Base-by-base conservation (phyloP, 192 early-diverging fungal genomes). In the Coemansia sp. region DNA sequence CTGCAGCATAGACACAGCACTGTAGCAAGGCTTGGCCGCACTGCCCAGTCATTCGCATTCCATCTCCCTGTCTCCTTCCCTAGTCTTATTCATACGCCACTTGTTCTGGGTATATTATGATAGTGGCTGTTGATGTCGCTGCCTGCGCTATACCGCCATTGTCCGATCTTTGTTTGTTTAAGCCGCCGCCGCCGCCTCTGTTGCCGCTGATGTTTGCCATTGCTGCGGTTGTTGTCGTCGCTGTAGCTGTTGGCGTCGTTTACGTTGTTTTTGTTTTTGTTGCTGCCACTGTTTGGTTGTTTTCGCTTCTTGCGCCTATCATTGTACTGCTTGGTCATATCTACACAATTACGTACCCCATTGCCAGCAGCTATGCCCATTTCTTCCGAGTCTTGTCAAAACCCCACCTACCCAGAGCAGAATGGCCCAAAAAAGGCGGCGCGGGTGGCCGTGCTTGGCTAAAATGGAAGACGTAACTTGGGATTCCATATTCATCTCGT, bases 401-500 rank as follows among this genome's bases (percentile, higher is more conserved):
- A 31, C 29, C 17, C 51, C 29, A 7, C 51, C 27, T 15, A 25
- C 51, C 24, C 22, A 37, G 8, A 39, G 6, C 37, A 59, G 36
- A 37, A 59, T 29, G 53, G 41, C 35, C 45, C 41, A 60, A 63
- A 47, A 39, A 65, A 40, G 45, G 51, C 46, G 24, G 47, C 67
- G 24, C 32, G 54, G 37, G 65, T 25, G 57, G 60, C 56, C 22
- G 46, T 37, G 60, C 37, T 40, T 32, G 46, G 37, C 57, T 37
- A 60, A 46, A 62, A 47, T 65, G 58, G 56, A 64, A 68, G 67
- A 57, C 65, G 77, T 74, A 74, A 80, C 71, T 62, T 45, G 60
- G 58, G 68, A 79, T 68, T 63, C 47, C 62, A 53, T 68, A 74
- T 74, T 80, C 72, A 74, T 71, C 65, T 35, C 47, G 71, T 80